Conservation (phyloP, 768 basidiomycete species). For the Rhodotorula graminis region DNA sequence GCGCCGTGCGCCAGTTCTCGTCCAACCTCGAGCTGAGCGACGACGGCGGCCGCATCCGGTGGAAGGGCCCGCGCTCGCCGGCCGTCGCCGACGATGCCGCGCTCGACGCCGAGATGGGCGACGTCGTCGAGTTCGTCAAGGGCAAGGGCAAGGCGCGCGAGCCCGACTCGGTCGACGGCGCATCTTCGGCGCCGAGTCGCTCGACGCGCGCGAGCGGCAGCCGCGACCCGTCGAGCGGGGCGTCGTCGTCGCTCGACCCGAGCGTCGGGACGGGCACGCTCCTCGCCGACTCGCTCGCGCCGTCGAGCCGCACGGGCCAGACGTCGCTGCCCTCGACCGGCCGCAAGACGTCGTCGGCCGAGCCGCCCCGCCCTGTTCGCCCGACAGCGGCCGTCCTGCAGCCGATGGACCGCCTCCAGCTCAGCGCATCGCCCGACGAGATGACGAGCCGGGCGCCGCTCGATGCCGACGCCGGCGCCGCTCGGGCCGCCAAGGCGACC, state of each 20-base stretch:
- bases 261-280: not conserved
- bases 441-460: too few species aligned
- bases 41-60: conserved; percentile 26
- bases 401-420: not conserved
- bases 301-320: not conserved
- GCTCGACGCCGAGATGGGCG: not conserved
- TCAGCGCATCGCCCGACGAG: too few species aligned
- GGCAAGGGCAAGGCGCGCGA: too few species aligned
- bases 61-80: not conserved
- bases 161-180: not conserved
- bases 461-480: not conserved
- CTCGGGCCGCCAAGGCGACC: too few species aligned
- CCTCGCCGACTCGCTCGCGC: not conserved
- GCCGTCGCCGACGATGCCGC: not conserved
- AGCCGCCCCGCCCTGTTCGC: not conserved
- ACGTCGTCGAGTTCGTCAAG: not conserved
- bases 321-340: not conserved
- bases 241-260: not conserved
- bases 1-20: conserved; percentile 24
- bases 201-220: not conserved
- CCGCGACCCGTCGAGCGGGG: not conserved
- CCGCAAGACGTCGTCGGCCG: not conserved
- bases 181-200: not conserved
- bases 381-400: conserved; percentile 1
- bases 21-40: conserved; percentile 24